These are phyloP conservation scores for Debaryomyces sp. DNA, from an alignment of 1,139 yeast species.

Conservation along the genomic window DNA sequence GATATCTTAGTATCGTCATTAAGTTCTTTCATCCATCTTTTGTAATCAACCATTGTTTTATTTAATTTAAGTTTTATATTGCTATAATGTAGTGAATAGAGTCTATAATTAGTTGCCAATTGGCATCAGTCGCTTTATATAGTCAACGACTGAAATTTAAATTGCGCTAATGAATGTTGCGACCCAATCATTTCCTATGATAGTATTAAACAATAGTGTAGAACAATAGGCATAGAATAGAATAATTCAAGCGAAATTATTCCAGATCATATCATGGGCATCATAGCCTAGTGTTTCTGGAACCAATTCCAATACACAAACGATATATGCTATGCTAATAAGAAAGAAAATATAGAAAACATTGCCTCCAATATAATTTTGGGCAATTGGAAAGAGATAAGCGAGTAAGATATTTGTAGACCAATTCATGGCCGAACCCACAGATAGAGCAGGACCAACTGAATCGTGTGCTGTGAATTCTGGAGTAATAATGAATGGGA, in stretches of 20 bases:
- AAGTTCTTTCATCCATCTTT: constrained; percentile 58
- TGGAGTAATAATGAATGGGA: constrained; percentile 81
- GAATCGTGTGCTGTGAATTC: constrained; percentile 78
- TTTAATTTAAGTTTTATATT: not conserved
- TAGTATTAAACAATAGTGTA: not conserved
- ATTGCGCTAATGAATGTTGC: constrained; percentile 3
- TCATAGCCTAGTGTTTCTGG: constrained; percentile 40
- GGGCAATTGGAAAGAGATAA: constrained; percentile 62
- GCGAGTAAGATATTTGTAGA: constrained; percentile 78
- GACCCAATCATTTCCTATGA: constrained; percentile 1
- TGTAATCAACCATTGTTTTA: constrained; percentile 41
- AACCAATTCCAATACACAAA: constrained; percentile 23
- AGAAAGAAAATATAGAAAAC: constrained; percentile 33
- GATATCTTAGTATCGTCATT: constrained; percentile 55
- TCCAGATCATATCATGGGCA: constrained; percentile 35
- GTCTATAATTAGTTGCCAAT: not conserved
- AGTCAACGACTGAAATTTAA: not conserved
- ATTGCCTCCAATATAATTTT: constrained; percentile 27
- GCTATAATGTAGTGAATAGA: not conserved
- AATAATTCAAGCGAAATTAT: constrained; percentile 1
- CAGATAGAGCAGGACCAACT: constrained; percentile 80
- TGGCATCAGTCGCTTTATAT: not conserved
- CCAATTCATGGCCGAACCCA: constrained; percentile 89
- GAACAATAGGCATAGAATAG: constrained; percentile 2
- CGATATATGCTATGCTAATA: constrained; percentile 23